Evolutionary conservation across 2,329 filamentous ascomycete species (phyloP), one percentile per base, ranked within the genome.

Genomic region (Venturia asperata): DNA sequence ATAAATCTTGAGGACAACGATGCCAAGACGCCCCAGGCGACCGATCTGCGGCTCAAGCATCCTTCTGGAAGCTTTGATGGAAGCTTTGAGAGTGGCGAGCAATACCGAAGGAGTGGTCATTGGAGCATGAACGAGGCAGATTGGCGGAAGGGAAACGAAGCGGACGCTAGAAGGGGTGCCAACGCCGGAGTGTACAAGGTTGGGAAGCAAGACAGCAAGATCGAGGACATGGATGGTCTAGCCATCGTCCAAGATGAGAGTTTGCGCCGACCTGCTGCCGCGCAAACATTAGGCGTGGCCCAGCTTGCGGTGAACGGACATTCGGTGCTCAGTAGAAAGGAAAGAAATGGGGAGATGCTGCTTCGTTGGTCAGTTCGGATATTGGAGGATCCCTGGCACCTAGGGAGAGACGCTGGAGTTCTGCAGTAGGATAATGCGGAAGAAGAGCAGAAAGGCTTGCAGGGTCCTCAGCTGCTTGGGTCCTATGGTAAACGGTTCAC

Each of bases 41-140:
- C 24, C 27, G 24, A 56, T 34, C 49, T 34, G 17, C 49, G 24
- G 15, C 13, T 27, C 13, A n/a, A 19, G 13, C 9, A 34, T 17
- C 9, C 27, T 56, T 56, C 49, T 56, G 17, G 49, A 56, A 56
- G 49, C 49, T 34, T 56, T 56, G 49, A 56, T 56, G 13, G 27
- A 34, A 56, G 49, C 24, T 56, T 34, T 19, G 49, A 56, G 30
- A 10, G 49, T 56, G 49, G 49, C 49, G 49, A 34, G 2, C 24
- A 27, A 56, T 27, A 17, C 49, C 24, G 49, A 56, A 13, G 27
- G 49, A 5, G 6, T 56, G 49, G 13, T 17, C 15, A 56, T 56
- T 56, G 49, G 49, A 56, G 49, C 49, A 56, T 17, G 13, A 3
- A 37, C 30, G 27, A 30, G 49, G 49, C 49, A 34, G 24, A 56